phyloP scores from a whole-genome alignment of 805 yeast genomes.

The Kluyveromyces siamensis region DNA sequence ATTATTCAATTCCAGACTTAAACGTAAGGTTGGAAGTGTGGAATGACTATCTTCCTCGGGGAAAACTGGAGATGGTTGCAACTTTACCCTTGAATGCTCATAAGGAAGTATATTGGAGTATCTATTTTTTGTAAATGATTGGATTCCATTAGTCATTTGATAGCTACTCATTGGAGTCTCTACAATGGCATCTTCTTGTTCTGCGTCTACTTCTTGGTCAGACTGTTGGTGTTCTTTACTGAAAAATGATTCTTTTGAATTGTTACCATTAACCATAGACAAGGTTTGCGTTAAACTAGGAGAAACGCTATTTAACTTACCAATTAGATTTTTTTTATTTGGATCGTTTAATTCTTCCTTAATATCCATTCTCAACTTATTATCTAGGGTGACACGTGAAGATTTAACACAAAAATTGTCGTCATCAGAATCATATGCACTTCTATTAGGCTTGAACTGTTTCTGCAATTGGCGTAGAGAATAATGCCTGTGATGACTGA shows the following conservation, averaged over 20 bases:
- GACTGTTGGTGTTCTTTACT: background rate
- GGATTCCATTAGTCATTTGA: conserved; percentile 60
- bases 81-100: conserved; percentile 70
- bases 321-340: conserved; percentile 3
- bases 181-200: conserved; percentile 6
- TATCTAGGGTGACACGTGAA: conserved; percentile 3
- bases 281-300: background rate
- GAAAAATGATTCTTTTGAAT: background rate
- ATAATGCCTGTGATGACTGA: background rate
- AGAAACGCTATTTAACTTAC: conserved; percentile 1
- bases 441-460: conserved; percentile 6
- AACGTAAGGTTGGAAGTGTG: conserved; percentile 1
- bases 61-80: conserved; percentile 26
- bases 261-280: background rate
- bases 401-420: conserved; percentile 4
- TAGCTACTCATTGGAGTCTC: conserved; percentile 25
- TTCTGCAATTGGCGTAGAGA: conserved; percentile 7
- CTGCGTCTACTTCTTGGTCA: background rate
- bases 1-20: background rate
- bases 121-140: conserved; percentile 69
- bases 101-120: conserved; percentile 81
- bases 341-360: conserved; percentile 8
- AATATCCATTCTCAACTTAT: conserved; percentile 6
- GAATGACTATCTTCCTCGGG: conserved; percentile 7
- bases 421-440: conserved; percentile 9